phyloP scores from a whole-genome alignment of 163 green algal genomes.

The Chlorella variabilis region DNA sequence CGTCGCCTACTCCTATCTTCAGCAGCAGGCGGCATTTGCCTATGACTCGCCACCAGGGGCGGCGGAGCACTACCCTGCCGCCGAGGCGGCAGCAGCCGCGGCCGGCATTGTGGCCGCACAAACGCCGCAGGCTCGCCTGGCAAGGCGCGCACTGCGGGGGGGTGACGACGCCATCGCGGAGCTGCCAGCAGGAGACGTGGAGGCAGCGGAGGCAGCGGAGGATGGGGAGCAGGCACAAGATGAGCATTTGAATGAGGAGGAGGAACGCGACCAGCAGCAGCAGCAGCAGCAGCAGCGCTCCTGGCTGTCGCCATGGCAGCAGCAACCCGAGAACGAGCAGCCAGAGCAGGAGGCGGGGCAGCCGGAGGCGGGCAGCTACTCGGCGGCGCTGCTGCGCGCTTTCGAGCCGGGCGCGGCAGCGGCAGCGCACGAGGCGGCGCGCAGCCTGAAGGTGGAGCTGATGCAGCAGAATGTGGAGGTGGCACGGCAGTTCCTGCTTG shows the following conservation, averaged over 20 bases:
- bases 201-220: not conserved
- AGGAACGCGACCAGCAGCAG: too few relatives aligned
- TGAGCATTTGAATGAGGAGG: too few relatives aligned
- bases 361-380: not conserved
- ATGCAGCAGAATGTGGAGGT: conserved; percentile 6
- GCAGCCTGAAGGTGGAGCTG: not conserved
- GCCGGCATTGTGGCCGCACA: too few relatives aligned
- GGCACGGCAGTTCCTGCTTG: not conserved
- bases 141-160: not conserved
- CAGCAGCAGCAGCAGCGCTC: too few relatives aligned
- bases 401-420: not conserved
- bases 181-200: not conserved
- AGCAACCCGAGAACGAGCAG: not conserved
- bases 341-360: not conserved
- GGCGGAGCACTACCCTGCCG: not conserved
- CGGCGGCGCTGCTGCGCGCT: not conserved
- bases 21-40: not conserved
- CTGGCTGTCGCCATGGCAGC: too few relatives aligned
- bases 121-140: not conserved
- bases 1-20: not conserved
- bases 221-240: too few relatives aligned
- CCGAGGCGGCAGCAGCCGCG: too few relatives aligned
- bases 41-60: not conserved
- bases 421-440: too few relatives aligned
- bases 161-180: too few relatives aligned